These are phyloP conservation scores for Vitis cinerea DNA, from an alignment of 164 flowering plant species.

Conservation along the genomic window DNA sequence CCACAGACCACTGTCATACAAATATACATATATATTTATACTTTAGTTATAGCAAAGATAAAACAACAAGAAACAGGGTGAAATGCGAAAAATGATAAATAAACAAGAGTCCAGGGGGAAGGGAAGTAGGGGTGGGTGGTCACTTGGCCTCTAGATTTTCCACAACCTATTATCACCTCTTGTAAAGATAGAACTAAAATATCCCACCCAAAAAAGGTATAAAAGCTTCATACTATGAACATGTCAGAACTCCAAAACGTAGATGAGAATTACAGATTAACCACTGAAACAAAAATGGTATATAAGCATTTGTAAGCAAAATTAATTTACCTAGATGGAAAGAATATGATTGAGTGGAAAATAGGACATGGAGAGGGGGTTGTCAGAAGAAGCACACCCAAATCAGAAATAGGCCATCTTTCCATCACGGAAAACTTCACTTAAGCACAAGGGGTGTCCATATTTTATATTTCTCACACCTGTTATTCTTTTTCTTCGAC, in stretches of 20 bases:
- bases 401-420: too few species aligned
- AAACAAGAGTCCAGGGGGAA: background rate
- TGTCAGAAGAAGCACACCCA: too few species aligned
- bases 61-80: conserved; percentile 1
- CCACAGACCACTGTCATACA: background rate
- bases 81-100: background rate
- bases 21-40: background rate
- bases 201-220: conserved; percentile 1
- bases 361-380: too few species aligned
- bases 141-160: background rate
- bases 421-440: too few species aligned
- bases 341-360: too few species aligned
- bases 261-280: background rate
- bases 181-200: background rate
- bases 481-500: too few species aligned
- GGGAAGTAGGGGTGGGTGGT: background rate
- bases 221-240: conserved; percentile 7
- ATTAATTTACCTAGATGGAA: too few species aligned
- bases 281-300: background rate
- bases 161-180: background rate
- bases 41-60: background rate
- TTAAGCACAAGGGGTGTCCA: too few species aligned
- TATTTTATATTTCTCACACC: too few species aligned
- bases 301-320: too few species aligned
- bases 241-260: background rate